Percentiles rank a stretch among this genome's conserved stretches.
Evolutionary conservation across 106 monocot species (phyloP).

Genomic region (Dactylorhiza incarnata): DNA sequence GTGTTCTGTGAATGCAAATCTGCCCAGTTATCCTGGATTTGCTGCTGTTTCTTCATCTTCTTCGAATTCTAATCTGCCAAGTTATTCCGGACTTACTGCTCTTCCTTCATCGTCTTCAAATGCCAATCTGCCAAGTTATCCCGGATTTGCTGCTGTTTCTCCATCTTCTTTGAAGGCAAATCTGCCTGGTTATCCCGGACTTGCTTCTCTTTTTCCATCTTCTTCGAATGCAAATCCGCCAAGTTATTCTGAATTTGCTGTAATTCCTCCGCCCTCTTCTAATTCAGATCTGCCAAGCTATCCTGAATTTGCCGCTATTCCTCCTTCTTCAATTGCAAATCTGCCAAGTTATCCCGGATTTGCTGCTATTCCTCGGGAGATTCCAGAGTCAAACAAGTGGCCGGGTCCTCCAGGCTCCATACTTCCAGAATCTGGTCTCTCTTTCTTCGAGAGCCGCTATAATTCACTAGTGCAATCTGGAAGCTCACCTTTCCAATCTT

Average conservation of each 20-base stretch:
- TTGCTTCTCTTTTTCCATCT: too few relatives aligned
- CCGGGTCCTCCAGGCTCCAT: background rate
- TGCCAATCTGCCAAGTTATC: background rate
- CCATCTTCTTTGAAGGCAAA: too few relatives aligned
- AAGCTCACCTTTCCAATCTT: background rate
- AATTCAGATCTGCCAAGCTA: background rate
- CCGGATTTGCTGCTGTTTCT: background rate
- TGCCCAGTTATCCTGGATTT: background rate
- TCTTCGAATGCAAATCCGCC: too few relatives aligned
- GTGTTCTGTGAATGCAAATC: background rate
- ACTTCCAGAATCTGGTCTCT: background rate
- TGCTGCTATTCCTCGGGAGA: background rate
- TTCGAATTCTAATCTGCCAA: constrained; percentile 1
- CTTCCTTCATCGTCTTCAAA: background rate
- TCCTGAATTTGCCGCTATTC: background rate
- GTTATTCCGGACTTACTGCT: background rate
- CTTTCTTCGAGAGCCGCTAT: background rate
- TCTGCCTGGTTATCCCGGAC: too few relatives aligned
- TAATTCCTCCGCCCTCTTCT: background rate
- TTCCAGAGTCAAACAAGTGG: background rate
- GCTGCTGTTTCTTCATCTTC: background rate
- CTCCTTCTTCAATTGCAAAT: background rate
- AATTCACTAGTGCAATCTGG: background rate
- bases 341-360: background rate
- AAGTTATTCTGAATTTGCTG: too few relatives aligned